phyloP scores from a whole-genome alignment of 164 flowering plant genomes.

The Magnolia officinalis region DNA sequence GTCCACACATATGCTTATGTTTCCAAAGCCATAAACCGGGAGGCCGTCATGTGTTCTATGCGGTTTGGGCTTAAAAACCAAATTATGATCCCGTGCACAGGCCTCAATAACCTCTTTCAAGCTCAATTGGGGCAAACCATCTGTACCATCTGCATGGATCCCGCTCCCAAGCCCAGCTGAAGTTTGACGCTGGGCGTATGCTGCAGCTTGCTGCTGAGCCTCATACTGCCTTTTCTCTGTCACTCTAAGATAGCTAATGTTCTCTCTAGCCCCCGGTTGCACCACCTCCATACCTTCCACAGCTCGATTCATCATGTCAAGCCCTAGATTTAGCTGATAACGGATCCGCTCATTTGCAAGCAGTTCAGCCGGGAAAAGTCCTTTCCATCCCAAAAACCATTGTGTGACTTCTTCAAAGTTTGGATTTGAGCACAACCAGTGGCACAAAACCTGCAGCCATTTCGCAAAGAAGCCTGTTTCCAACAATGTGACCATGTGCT shows the following conservation, averaged over 20 bases:
- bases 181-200: conserved; percentile 45
- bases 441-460: conserved; percentile 88
- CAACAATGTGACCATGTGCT: conserved; percentile 79
- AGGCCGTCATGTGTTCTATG: conserved; percentile 75
- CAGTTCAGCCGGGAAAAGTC: conserved; percentile 62
- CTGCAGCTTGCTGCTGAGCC: conserved; percentile 62
- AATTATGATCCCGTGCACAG: conserved; percentile 64
- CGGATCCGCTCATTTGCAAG: conserved; percentile 69
- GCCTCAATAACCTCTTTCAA: conserved; percentile 73
- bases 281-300: conserved; percentile 66
- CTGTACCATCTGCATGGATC: conserved; percentile 26
- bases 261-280: conserved; percentile 79
- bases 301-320: conserved; percentile 84
- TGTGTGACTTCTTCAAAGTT: conserved; percentile 68
- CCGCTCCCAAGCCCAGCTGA: conserved; percentile 24
- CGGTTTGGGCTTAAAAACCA: conserved; percentile 76
- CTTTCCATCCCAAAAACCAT: conserved; percentile 92
- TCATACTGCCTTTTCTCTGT: conserved; percentile 77
- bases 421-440: conserved; percentile 79
- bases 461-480: conserved; percentile 72
- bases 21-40: conserved; percentile 91
- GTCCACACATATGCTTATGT: conserved; percentile 61
- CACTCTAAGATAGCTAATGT: conserved; percentile 68
- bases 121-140: conserved; percentile 51
- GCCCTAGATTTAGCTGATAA: conserved; percentile 58